Conservation (phyloP, 1,139 yeast species). For the Kurtzmaniella natalensis region DNA sequence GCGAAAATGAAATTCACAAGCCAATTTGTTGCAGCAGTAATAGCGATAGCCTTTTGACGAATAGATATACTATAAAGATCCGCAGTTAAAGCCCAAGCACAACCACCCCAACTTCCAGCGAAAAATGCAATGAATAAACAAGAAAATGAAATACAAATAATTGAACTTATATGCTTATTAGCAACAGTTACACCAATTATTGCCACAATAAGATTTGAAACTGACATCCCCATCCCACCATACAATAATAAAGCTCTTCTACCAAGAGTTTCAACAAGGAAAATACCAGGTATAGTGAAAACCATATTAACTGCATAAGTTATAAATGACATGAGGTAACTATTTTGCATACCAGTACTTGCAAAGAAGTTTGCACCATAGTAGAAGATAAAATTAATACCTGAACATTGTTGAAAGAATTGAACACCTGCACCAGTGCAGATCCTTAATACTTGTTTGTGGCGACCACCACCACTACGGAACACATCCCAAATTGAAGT, state of each 20-base stretch:
- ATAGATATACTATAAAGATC: constrained; percentile 64
- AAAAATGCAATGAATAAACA: constrained; percentile 66
- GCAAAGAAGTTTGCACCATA: constrained; percentile 74
- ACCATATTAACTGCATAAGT: constrained; percentile 71
- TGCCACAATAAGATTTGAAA: constrained; percentile 61
- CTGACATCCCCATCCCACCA: constrained; percentile 64
- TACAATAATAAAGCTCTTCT: constrained; percentile 33
- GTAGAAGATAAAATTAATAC: constrained; percentile 75
- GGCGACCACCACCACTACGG: constrained; percentile 60
- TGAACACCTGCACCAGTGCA: constrained; percentile 66
- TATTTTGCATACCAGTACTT: constrained; percentile 54
- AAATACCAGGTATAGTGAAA: constrained; percentile 65
- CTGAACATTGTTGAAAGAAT: constrained; percentile 72
- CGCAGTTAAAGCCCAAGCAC: constrained; percentile 66
- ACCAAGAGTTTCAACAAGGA: constrained; percentile 33
- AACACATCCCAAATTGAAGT: constrained; percentile 59
- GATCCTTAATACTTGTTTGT: constrained; percentile 59
- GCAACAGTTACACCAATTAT: constrained; percentile 53
- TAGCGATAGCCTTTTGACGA: constrained; percentile 65
- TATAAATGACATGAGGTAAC: constrained; percentile 61
- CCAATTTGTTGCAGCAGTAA: constrained; percentile 71
- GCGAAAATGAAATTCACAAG: constrained; percentile 68
- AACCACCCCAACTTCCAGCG: constrained; percentile 75
- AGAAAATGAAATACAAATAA: constrained; percentile 58
- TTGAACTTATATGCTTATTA: constrained; percentile 40